Base-by-base conservation (phyloP, 2,329 filamentous ascomycete species). In the Pseudogymnoascus sp. region DNA sequence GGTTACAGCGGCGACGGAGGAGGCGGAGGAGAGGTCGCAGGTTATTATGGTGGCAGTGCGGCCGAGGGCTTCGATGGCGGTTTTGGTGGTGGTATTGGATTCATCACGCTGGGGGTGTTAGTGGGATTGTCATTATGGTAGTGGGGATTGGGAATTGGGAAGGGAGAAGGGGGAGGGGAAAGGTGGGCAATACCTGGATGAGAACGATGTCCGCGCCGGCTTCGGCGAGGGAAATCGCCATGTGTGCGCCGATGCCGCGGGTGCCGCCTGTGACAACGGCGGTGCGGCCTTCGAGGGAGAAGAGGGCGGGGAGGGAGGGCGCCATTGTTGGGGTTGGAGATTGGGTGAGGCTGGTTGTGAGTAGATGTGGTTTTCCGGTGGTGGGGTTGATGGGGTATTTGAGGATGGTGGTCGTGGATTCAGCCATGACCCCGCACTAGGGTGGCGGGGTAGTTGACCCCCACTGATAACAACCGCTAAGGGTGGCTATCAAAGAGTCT, bases 41-140 rank as follows among this genome's bases (percentile, higher is more conserved):
- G 81, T 84, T 78, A 90, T 89, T 71, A 92, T 85, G 63, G 75
- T 78, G 50, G 82, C 85, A 72, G 84, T 86, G 67, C 89, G 86
- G 65, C 87, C 87, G 6, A 91, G 82, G 40, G 81, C 78, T 71
- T 85, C 82, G 70, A 93, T 81, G 11, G 81, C 79, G 41, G 83
- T 73, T 69, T 85, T 84, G 7, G 89, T 93, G 38, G 74, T 65
- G 11, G 64, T 66, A 46, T 72, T 70, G 19, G 65, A 66, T 37
- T 41, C 64, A 61, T 72, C 70, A 8, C 72, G 68, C 72, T 74
- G 63, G 26, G 14, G 37, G 19, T 4, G 59, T 64, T 62, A 56
- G 50, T 24, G 22, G 8, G 5, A 3, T 4, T 11, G n/a, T 12
- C 4, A 3, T 24, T 4, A 28, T 22, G 28, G 14, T n/a, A 31